Base-by-base conservation (phyloP, 2,329 filamentous ascomycete species). In the Penicillium sp. region DNA sequence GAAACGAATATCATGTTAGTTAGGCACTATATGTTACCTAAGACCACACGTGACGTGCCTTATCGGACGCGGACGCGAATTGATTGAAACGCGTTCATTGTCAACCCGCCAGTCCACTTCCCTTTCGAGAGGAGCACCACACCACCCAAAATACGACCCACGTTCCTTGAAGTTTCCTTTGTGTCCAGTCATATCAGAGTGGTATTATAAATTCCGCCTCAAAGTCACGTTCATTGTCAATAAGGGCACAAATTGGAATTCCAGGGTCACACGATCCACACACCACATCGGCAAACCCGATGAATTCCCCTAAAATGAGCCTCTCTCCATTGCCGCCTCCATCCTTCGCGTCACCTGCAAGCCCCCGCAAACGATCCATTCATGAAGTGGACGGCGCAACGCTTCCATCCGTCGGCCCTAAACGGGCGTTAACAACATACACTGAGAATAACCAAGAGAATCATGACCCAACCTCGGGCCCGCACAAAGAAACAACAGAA, bases 291-390 rank as follows among this genome's bases (percentile, higher is more conserved):
- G 10, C 11, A 5, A 23, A 4, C 19, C 11, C 54, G 11, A 65
- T 69, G 65, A 66, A 71, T 10, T 52, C 59, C 16, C 19, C 39
- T 10, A 65, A 50, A 35, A 56, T 66, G 53, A 55, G 53, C 25
- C 58, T 70, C 13, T 63, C 65, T 1, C 63, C 65, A n/a, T 57
- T 65, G 21, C 61, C 59, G 10, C 54, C 60, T 5, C 59, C 55
- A 10, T 45, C 65, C 5, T 58, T 65, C n/a, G 42, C 55, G 8
- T 61, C 65, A 3, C 61, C 69, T 19, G 61, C 51, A 19, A 53
- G 58, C 9, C 57, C 70, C 5, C 62, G 67, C 37, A 73, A 75
- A 54, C 64, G 69, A 13, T 66, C 69, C 1, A 67, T 72, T 16
- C 62, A 72, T 21, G 70, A 74, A 33, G 49, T 69, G 3, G 64